Base-by-base conservation (phyloP, 106 monocot genomes). In the Phalaenopsis equestris region DNA sequence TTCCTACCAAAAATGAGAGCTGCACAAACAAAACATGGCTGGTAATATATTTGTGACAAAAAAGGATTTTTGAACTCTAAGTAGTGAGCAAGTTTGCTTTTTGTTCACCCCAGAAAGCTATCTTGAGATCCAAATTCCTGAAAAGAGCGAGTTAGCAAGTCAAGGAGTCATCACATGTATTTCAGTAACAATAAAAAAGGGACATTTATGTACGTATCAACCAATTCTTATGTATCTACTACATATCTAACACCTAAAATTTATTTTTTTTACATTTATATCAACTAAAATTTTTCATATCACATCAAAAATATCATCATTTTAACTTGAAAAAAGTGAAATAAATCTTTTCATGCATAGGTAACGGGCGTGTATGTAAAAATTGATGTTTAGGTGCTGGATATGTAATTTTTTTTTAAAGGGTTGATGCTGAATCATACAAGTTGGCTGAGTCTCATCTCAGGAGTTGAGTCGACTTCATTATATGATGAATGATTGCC, bases 91-190 rank as follows among this genome's bases (percentile, higher is more conserved):
- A 80, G 48, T 73, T 87, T 87, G n/a, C 52, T 67, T 42, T 79
- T 84, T 56, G 83, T 81, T 80, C 87, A 94, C 65, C 81, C 85
- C 48, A 89, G 61, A 81, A 89, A 88, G 75, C 87, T 92, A 56
- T 97, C 96, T 57, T 97, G 96, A 3, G 94, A 97, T 79, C 89
- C 93, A 83, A 94, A 94, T 73, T 97, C 96, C 96, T 97, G 86
- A 64, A 88, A 75, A 4, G 9, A 76, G 45, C 87, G 38, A 52
- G 1, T 41, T n/a, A 56, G 5, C 14, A 37, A 56, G 3, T 23
- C 23, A 42, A 21, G 21, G 21, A 61, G 21, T 61, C 19, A 61
- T n/a, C 61, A n/a, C 61, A 21, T 1, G 61, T 21, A 21, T 61
- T 61, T 61, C 5, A 61, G 61, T 61, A 61, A 75, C 5, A 21